Percentiles rank a stretch among this genome's conserved stretches.
phyloP scores from a whole-genome alignment of 331 rosid genomes.

The Spiraea crenata region DNA sequence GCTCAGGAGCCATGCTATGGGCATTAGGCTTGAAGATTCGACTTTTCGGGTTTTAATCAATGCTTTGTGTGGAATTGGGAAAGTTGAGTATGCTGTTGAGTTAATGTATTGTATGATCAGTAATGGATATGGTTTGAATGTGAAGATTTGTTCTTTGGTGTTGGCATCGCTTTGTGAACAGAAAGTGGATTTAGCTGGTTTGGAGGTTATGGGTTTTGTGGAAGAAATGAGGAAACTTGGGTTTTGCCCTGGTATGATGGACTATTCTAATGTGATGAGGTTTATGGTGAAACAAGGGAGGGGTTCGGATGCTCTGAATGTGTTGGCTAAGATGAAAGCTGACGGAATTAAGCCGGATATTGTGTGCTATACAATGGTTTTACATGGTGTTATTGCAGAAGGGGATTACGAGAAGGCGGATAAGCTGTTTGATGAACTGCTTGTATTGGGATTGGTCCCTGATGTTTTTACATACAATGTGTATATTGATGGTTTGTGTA shows the following conservation, averaged over 20 bases:
- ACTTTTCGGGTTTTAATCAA: slow-evolving; percentile 53
- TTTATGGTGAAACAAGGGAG: slow-evolving; percentile 52
- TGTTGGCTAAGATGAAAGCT: slow-evolving; percentile 54
- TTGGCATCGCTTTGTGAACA: slow-evolving; percentile 50
- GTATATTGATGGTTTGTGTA: slow-evolving; percentile 68
- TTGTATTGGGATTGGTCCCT: slow-evolving; percentile 68
- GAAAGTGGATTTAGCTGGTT: slow-evolving; percentile 19
- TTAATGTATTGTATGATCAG: slow-evolving; percentile 47
- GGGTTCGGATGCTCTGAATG: slow-evolving; percentile 50
- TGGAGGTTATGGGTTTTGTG: slow-evolving; percentile 50
- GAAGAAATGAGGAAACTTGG: slow-evolving; percentile 51
- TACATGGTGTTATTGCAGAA: slow-evolving; percentile 47
- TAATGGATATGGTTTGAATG: slow-evolving; percentile 58
- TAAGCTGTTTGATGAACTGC: slow-evolving; percentile 73
- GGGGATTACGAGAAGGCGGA: slow-evolving; percentile 47
- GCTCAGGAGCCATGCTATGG: slow-evolving; percentile 54
- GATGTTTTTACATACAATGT: slow-evolving; percentile 66
- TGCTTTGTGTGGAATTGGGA: slow-evolving; percentile 55
- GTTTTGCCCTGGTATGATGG: slow-evolving; percentile 57
- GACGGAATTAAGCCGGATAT: slow-evolving; percentile 67
- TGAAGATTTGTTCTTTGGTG: slow-evolving; percentile 55
- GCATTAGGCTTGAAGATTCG: slow-evolving; percentile 62
- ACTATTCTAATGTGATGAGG: slow-evolving; percentile 59
- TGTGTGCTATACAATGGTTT: slow-evolving; percentile 72
- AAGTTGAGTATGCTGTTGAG: slow-evolving; percentile 58